A percentile compares a stretch with the other conserved stretches of the same genome.
Conservation (phyloP, 108 stramenopile genomes). For the Craspedostauros australis region DNA sequence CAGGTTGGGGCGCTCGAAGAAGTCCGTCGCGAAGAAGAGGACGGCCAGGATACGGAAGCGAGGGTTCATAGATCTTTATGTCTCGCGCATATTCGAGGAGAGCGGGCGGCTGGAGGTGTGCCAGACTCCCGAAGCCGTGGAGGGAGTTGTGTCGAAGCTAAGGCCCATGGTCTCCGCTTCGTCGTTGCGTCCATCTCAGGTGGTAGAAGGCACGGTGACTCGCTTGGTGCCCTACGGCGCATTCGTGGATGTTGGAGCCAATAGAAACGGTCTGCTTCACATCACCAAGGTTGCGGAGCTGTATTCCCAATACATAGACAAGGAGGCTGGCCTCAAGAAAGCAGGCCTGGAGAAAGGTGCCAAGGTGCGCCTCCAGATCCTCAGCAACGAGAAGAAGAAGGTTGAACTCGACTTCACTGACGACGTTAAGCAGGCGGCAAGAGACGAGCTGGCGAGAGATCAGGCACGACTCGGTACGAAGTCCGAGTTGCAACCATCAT, state of each 20-base stretch:
- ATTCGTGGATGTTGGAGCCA: conserved; percentile 70
- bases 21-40: conserved; percentile 50
- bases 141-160: conserved; percentile 1
- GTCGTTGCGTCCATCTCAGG: conserved; percentile 25
- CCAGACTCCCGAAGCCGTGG: conserved; percentile 30
- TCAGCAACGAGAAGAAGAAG: conserved; percentile 42
- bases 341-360: conserved; percentile 51
- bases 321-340: conserved; percentile 48
- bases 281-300: conserved; percentile 55
- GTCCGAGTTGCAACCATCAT: conserved; percentile 2
- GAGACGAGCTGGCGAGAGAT: conserved; percentile 2
- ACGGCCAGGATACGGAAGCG: conserved; percentile 32
- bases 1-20: conserved; percentile 45
- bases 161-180: conserved; percentile 39
- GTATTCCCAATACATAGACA: conserved; percentile 42
- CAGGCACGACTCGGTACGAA: not conserved
- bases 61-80: conserved; percentile 42
- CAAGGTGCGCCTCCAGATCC: conserved; percentile 35
- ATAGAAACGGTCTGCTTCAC: conserved; percentile 69
- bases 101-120: conserved; percentile 62
- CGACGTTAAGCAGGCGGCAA: conserved; percentile 34
- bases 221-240: conserved; percentile 60
- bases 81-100: conserved; percentile 44
- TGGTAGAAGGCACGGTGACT: conserved; percentile 42
- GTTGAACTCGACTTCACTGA: conserved; percentile 58